A percentile compares a stretch with the other conserved stretches of the same genome.
These are phyloP conservation scores for Daldinia childiae DNA, from an alignment of 495 filamentous ascomycete genomes.

Conservation along the genomic window DNA sequence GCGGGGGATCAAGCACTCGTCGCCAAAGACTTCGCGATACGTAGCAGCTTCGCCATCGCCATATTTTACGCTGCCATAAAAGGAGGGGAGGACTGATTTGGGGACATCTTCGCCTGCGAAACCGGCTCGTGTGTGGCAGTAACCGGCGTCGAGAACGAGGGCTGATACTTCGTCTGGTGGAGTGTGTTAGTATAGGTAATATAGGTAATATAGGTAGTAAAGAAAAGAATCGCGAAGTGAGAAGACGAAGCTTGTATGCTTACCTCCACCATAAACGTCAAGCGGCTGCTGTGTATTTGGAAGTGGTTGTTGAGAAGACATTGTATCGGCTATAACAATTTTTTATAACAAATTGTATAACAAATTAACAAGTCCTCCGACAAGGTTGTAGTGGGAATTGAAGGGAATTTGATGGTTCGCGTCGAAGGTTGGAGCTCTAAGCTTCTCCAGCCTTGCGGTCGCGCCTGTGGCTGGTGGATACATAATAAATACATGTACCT, in stretches of 20 bases:
- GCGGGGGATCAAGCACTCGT: constrained; percentile 81
- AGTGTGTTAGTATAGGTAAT: constrained; percentile 13
- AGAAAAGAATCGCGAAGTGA: background rate
- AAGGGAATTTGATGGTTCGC: background rate
- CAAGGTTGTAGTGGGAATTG: constrained; percentile 2
- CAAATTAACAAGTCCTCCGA: background rate
- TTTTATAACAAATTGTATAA: constrained; percentile 4
- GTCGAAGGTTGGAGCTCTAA: constrained; percentile 7
- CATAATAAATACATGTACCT: background rate
- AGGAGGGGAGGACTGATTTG: constrained; percentile 89
- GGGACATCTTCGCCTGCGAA: constrained; percentile 98
- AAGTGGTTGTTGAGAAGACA: constrained; percentile 45
- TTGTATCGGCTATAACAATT: constrained; percentile 7
- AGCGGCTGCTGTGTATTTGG: constrained; percentile 59
- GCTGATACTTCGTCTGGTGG: constrained; percentile 91
- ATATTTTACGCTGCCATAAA: constrained; percentile 71
- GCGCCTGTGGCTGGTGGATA: constrained; percentile 8
- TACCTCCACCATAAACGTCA: constrained; percentile 85
- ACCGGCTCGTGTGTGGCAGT: constrained; percentile 87
- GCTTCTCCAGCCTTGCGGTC: background rate
- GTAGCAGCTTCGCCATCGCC: constrained; percentile 60
- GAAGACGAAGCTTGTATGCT: constrained; percentile 47
- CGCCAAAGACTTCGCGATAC: constrained; percentile 80
- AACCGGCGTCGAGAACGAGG: constrained; percentile 94
- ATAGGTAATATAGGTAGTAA: constrained; percentile 11